Base-by-base conservation (phyloP, 768 basidiomycete genomes). In the Psilocybe cyanescens region DNA sequence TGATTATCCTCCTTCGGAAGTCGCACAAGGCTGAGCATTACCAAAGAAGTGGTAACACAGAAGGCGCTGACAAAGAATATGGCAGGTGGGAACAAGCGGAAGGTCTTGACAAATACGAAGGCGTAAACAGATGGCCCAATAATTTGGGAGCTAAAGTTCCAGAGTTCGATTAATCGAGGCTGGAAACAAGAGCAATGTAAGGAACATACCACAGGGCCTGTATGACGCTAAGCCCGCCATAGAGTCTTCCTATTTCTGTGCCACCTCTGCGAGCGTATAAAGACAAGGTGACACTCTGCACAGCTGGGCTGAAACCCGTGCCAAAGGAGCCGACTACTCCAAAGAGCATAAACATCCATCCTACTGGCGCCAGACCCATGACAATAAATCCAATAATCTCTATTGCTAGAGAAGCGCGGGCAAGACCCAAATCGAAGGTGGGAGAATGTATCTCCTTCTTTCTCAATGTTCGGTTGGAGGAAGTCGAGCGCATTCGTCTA, bases 221-320 rank as follows among this genome's bases (percentile, higher is more conserved):
- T 3, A 93, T 65, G 31, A 95, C 90, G 57, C 88, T 86, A 60
- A 95, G 63, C 4, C 86, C 92, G 7, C 93, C 95, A 67, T 94
- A 95, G n/a, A 97, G 78, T 66, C 78, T 82, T 1, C 94, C 94
- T 8, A 81, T 77, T 67, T 94, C 90, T 8, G 77, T 78, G 3
- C 86, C 83, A 3, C 82, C 82, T 29, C 77, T 75, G 24, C 72
- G 73, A 28, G 74, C 74, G 62, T 87, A 91, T 48, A 92, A 69
- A 19, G 88, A 83, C 50, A 96, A 74, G 2, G 92, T 86, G 31
- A 92, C 80, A 19, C 88, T 88, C 56, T 91, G 87, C 8, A 83
- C 60, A 1, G 91, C 86, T 4, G 95, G 93, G 29, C 69, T 70
- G 58, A 89, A 84, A 2, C 89, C 91, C 0, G 78, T 71, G 0